Percentiles rank a stretch among this genome's conserved stretches.
phyloP scores from a whole-genome alignment of 768 basidiomycete genomes.

The Leccinum rimulosum region DNA sequence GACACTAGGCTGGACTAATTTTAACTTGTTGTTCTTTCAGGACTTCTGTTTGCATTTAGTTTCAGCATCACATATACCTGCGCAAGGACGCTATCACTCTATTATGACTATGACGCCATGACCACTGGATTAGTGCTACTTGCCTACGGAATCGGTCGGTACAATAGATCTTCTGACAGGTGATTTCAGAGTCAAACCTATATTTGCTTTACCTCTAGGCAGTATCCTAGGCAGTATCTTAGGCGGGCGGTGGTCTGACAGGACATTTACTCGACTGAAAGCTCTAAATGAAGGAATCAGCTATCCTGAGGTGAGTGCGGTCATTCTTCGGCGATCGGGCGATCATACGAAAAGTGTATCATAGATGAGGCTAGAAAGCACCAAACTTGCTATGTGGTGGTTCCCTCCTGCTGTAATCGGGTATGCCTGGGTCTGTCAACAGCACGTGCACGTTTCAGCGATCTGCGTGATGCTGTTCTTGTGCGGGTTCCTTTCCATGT shows the following conservation, averaged over 20 bases:
- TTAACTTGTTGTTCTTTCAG: slow-evolving; percentile 33
- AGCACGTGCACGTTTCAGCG: slow-evolving; percentile 62
- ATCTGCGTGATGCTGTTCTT: slow-evolving; percentile 75
- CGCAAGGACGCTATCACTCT: slow-evolving; percentile 62
- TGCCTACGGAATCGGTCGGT: slow-evolving; percentile 64
- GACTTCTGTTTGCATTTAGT: slow-evolving; percentile 65
- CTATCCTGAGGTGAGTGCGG: slow-evolving; percentile 60
- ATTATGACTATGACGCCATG: slow-evolving; percentile 69
- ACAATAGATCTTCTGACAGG: not conserved
- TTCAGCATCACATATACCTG: slow-evolving; percentile 75
- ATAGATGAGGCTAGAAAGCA: slow-evolving; percentile 76
- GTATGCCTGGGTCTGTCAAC: slow-evolving; percentile 75
- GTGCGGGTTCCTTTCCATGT: slow-evolving; percentile 75
- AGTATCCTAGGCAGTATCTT: slow-evolving; percentile 51
- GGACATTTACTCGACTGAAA: slow-evolving; percentile 44
- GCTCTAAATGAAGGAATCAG: slow-evolving; percentile 45
- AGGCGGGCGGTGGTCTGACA: slow-evolving; percentile 63
- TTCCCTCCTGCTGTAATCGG: slow-evolving; percentile 60
- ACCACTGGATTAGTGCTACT: slow-evolving; percentile 77
- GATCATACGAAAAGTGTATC: not conserved
- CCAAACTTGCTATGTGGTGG: slow-evolving; percentile 48
- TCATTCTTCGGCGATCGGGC: not conserved
- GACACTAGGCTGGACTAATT: not conserved
- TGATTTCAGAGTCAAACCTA: not conserved
- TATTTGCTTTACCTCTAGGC: slow-evolving; percentile 29